Base-by-base conservation (phyloP, 345 rosid species). In the Passiflora organensis region DNA sequence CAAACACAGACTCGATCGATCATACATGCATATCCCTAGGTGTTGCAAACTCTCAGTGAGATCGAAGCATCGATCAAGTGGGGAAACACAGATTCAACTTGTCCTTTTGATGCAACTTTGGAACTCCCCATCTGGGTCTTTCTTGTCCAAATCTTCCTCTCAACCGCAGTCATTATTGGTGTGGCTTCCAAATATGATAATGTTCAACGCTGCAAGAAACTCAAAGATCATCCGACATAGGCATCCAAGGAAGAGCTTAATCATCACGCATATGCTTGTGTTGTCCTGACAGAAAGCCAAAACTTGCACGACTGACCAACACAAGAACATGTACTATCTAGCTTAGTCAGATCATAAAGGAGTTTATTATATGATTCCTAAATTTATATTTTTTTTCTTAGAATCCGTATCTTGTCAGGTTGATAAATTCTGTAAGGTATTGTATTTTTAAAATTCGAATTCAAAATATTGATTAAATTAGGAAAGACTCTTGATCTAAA, bases 1-100 rank as follows among this genome's bases (percentile, higher is more conserved):
- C 43, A 43, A 38, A 15, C 48, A 44, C 28, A 51, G n/a, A 13
- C 37, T 24, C 10, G 16, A 13, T 19, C 3, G 34, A 3, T 2
- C 34, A 28, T 13, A 28, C 32, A 24, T 20, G 47, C 15, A 38
- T 45, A 51, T 55, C 46, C 51, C 45, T 62, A 39, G 34, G 3
- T 28, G n/a, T n/a, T n/a, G n/a, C n/a, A n/a, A n/a, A n/a, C n/a
- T n/a, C n/a, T n/a, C n/a, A n/a, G n/a, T n/a, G n/a, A n/a, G n/a
- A n/a, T n/a, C n/a, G n/a, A n/a, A n/a, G n/a, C n/a, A n/a, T n/a
- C n/a, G n/a, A n/a, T n/a, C 43, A 12, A 34, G 10, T 34, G 43
- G 34, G 10, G n/a, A 41, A 17, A 59, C 10, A 20, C 42, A 46
- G 21, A 24, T 41, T 64, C 14, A 53, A 32, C 16, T 15, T 10